Base-by-base conservation (phyloP, 2,329 filamentous ascomycete genomes). In the Aspergillus udagawae region DNA sequence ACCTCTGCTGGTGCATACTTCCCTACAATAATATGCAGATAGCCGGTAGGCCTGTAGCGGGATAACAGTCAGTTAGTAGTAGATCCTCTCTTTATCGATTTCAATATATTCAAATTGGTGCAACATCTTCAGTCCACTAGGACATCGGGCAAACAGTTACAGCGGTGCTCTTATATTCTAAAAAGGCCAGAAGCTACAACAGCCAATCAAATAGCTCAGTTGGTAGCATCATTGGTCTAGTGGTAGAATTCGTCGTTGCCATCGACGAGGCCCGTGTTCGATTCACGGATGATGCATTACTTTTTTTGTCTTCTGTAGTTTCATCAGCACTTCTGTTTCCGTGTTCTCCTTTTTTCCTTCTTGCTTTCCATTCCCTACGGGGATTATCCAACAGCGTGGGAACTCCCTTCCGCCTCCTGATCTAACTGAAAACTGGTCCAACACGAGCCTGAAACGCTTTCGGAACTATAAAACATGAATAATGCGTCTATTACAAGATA, bases 231-330 rank as follows among this genome's bases (percentile, higher is more conserved):
- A 73, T 74, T 75, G 73, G 73, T 75, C 73, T 75, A 75, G 73
- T 75, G 73, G 73, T 75, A 75, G 73, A 75, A 75, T 75, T 75
- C 72, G 67, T 75, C 72, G 72, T 75, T 75, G 73, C 73, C 73
- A 75, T 76, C 74, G 74, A 76, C 68, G 74, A 75, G 74, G 73
- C 74, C 73, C 74, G 73, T 73, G 74, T 76, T 76, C 74, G 74
- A 76, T 76, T 76, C 74, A 74, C 74, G 74, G 74, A 75, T 74
- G 73, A 75, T 76, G 74, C 73, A 75, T 7, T 54, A 8, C 45
- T 49, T 53, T 49, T 53, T 66, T 66, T 60, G 5, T 25, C 10
- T 23, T 47, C 17, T 47, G 20, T 44, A 44, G 1, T 44, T n/a
- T 6, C 3, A 4, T 35, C 32, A 6, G 5, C 4, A 5, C 0